Evolutionary conservation across 345 rosid species (phyloP), one percentile per base, ranked within the genome.

Genomic region (Cardamine chenopodiifolia): DNA sequence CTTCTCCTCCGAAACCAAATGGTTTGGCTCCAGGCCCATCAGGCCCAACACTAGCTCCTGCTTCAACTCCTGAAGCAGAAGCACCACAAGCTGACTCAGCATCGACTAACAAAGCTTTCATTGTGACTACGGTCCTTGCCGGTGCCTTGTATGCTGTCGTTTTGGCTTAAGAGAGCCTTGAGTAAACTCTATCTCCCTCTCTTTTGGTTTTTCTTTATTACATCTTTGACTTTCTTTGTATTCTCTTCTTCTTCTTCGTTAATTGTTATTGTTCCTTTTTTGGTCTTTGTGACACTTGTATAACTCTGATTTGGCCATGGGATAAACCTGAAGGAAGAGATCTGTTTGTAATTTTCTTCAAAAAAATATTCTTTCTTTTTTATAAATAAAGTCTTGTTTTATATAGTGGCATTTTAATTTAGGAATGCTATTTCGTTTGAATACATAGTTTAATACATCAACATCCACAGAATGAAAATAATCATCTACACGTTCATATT

Each of bases 101-200:
- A 53, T 71, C 58, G 57, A 62, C 80, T 25, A 73, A 66, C 69
- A 85, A 66, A 40, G 81, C 80, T 80, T 84, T 85, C 70, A 64
- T 84, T 34, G 84, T 83, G 1, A 84, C 85, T 44, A 82, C 83
- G 25, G 70, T 86, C 35, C 56, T 86, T 14, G 79, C 87, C 1
- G 91, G 83, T 40, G 79, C 83, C 67, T 66, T 87, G 65, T 82
- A 84, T 59, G 87, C 91, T 66, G 71, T 72, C 60, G 70, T 84
- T 66, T 82, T 87, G 85, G 91, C 89, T 63, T 89, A 85, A 62
- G 70, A 28, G 67, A 9, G 71, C 62, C n/a, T 47, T 62, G 17
- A 3, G 35, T 66, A 18, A 47, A 11, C 45, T 66, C 19, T 31
- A 8, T 40, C 2, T 59, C 18, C n/a, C 9, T 72, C 53, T 53